Percentiles rank a stretch among this genome's conserved stretches.
Conservation (phyloP, 805 yeast species). For the Starmerella roubikii region DNA sequence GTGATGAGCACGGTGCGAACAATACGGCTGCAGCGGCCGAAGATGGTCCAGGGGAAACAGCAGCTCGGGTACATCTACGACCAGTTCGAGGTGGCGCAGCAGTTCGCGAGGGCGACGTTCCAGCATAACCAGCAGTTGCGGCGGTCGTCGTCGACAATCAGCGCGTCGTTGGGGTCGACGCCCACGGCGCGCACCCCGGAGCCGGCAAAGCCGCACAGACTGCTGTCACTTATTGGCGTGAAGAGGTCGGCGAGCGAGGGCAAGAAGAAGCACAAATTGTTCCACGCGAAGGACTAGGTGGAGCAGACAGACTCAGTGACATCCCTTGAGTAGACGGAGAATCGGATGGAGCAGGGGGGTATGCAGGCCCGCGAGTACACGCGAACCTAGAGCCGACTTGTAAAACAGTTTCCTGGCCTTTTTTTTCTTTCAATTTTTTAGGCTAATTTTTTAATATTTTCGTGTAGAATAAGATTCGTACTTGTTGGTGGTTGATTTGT, state of each 20-base stretch:
- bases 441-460: too few species aligned
- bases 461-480: too few species aligned
- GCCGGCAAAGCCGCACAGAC: background rate
- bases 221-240: conserved; percentile 2
- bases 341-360: too few species aligned
- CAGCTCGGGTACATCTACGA: conserved; percentile 30
- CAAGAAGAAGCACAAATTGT: too few species aligned
- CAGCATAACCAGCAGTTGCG: conserved; percentile 4
- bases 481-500: too few species aligned
- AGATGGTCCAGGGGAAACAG: conserved; percentile 31
- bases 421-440: too few species aligned
- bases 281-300: too few species aligned
- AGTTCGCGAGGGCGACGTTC: conserved; percentile 17
- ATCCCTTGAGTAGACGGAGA: too few species aligned
- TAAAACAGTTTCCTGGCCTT: too few species aligned
- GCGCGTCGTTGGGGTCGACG: background rate
- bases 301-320: too few species aligned
- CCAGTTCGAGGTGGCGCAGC: conserved; percentile 23
- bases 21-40: conserved; percentile 30
- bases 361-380: too few species aligned
- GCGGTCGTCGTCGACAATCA: conserved; percentile 7
- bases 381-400: too few species aligned
- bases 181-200: background rate
- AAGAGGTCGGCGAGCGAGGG: background rate
- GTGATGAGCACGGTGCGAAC: conserved; percentile 22